Base-by-base conservation (phyloP, 495 filamentous ascomycete species). In the Penicillium dipodomyicola region DNA sequence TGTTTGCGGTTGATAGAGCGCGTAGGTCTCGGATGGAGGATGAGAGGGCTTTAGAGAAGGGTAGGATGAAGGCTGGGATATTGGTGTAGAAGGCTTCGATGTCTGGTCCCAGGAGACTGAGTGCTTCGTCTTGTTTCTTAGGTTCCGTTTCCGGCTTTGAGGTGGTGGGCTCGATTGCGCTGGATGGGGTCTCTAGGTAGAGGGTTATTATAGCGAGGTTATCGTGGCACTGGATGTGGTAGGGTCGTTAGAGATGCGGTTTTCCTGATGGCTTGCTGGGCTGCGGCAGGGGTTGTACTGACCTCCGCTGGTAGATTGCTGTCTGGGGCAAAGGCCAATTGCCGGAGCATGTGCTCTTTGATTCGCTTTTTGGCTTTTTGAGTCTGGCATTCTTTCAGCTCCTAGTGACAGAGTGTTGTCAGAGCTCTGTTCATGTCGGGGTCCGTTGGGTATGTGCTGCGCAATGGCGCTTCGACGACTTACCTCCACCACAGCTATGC, bases 401-500 rank as follows among this genome's bases (percentile, higher is more conserved):
- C 73, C 76, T 79, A 39, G 43, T 11, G 9, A n/a, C 7, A 2
- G 5, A 27, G 37, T 29, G 35, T 39, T 57, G 50, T 48, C 17
- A 61, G 58, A 33, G 22, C 22, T 35, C 12, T 49, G 25, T n/a
- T 11, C 25, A 7, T 14, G 22, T 1, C 17, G 54, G 19, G 9
- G 35, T 37, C 35, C n/a, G 27, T 48, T 30, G 8, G 44, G 44
- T 19, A 48, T 30, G 45, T 44, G 25, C 33, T 22, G 9, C 9
- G 20, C 20, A 22, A 27, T 40, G 45, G 46, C 45, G 17, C 19
- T 49, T 55, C 54, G 19, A 11, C 29, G 9, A 67, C 71, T 29
- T 69, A 87, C 86, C 63, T 84, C 77, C 19, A 67, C 65, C 25
- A 82, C 74, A 22, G 72, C 76, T 69, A 76, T 69, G 25, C 81